A percentile compares a stretch with the other conserved stretches of the same genome.
These are phyloP conservation scores for Trichoderma breve DNA, from an alignment of 2,329 filamentous ascomycete genomes.

Conservation along the genomic window DNA sequence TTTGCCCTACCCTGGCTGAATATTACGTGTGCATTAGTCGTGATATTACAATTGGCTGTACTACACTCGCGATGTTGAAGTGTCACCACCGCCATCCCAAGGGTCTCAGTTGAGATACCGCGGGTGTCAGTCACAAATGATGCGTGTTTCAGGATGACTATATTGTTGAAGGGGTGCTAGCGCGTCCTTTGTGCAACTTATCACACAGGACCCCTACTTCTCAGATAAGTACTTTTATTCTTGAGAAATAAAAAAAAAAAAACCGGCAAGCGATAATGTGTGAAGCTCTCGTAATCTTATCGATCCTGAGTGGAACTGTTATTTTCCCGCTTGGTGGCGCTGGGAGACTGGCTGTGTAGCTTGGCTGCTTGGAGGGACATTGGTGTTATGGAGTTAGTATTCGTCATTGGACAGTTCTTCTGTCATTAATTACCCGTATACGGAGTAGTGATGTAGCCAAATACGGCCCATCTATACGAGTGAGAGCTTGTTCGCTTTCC, in stretches of 20 bases:
- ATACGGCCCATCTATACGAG: neutral
- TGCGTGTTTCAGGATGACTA: neutral
- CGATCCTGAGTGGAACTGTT: too few relatives aligned
- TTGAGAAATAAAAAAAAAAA: too few relatives aligned
- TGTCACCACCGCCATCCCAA: neutral
- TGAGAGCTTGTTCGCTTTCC: neutral
- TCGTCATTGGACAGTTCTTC: neutral
- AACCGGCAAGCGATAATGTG: too few relatives aligned
- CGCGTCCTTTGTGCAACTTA: neutral
- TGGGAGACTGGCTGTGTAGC: too few relatives aligned
- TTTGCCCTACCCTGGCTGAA: neutral
- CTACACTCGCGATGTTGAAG: neutral
- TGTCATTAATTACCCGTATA: neutral
- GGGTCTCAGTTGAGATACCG: neutral
- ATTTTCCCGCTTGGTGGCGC: too few relatives aligned
- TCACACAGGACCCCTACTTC: too few relatives aligned
- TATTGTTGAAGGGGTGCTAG: neutral
- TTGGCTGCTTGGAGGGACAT: too few relatives aligned
- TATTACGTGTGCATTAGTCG: neutral
- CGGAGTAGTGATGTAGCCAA: neutral
- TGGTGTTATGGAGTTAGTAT: too few relatives aligned
- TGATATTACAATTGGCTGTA: neutral
- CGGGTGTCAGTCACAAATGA: neutral
- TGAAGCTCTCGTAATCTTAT: too few relatives aligned
- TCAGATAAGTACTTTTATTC: too few relatives aligned